These are phyloP conservation scores for Coemansia sp. DNA, from an alignment of 192 early-diverging fungal species.

Conservation along the genomic window DNA sequence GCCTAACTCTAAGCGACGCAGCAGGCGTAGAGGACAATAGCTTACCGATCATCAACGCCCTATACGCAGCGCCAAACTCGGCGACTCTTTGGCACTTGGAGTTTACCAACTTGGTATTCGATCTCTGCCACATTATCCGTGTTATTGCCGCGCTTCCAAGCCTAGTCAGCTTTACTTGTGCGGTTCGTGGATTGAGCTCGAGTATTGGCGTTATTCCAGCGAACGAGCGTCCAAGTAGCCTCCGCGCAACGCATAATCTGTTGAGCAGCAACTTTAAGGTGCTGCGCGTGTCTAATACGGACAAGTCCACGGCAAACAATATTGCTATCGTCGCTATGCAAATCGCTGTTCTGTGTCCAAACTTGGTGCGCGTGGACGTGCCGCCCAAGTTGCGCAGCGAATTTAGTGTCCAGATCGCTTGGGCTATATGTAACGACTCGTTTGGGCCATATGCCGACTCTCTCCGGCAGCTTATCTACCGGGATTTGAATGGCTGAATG, in stretches of 20 bases:
- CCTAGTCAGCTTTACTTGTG: slow-evolving; percentile 1
- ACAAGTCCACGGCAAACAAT: neutral
- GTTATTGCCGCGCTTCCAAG: neutral
- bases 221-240: neutral
- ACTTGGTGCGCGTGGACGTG: neutral
- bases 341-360: neutral
- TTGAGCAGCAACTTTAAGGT: neutral
- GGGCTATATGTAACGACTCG: neutral
- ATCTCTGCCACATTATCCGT: neutral
- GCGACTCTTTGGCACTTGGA: neutral
- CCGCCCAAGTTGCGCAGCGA: neutral
- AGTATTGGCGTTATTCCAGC: neutral
- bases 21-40: neutral
- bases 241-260: neutral
- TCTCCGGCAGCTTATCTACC: neutral
- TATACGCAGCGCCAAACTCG: neutral
- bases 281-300: neutral
- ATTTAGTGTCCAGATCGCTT: neutral
- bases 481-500: neutral
- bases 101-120: slow-evolving; percentile 1
- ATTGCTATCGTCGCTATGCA: neutral
- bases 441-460: slow-evolving; percentile 1
- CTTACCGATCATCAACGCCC: neutral
- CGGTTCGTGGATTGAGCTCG: neutral
- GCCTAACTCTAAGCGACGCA: neutral